Evolutionary conservation across 2,329 filamentous ascomycete species (phyloP).

Genomic region (Pseudogymnoascus sp.): DNA sequence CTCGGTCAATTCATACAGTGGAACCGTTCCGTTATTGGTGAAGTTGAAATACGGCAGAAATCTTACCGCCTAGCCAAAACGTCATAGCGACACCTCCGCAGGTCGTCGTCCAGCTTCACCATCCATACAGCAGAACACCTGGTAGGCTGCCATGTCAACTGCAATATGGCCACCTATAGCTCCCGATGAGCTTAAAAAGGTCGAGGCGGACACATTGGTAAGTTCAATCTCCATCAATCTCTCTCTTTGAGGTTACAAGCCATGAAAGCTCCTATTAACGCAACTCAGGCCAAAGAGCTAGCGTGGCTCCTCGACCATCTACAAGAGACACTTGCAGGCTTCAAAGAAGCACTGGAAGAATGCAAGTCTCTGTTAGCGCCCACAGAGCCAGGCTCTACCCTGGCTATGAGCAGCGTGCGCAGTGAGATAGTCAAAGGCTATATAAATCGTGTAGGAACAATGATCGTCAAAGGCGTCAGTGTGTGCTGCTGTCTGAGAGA

Average conservation of each 20-base stretch:
- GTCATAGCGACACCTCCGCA: constrained; percentile 1
- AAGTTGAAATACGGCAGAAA: constrained; percentile 6
- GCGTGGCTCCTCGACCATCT: constrained; percentile 30
- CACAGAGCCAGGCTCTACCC: constrained; percentile 75
- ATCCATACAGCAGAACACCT: background rate
- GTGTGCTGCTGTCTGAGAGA: background rate
- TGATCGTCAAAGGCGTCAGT: constrained; percentile 81
- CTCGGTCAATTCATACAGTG: background rate
- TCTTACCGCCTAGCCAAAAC: constrained; percentile 4
- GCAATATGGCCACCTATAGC: constrained; percentile 26
- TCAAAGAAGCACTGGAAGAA: constrained; percentile 55
- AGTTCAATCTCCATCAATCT: constrained; percentile 7
- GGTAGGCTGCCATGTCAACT: constrained; percentile 17
- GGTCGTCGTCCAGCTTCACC: constrained; percentile 4
- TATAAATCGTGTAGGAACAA: constrained; percentile 82
- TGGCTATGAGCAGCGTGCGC: constrained; percentile 79
- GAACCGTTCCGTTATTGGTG: background rate
- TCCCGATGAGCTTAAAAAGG: constrained; percentile 20
- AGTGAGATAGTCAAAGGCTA: constrained; percentile 90
- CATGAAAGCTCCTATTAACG: constrained; percentile 10
- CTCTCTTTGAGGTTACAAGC: background rate
- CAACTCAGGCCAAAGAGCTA: constrained; percentile 26
- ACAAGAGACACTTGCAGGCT: constrained; percentile 26
- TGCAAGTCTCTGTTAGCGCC: constrained; percentile 83
- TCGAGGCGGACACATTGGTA: constrained; percentile 28